Conservation (phyloP, 75 land plant genomes). For the Cunninghamia lanceolata region DNA sequence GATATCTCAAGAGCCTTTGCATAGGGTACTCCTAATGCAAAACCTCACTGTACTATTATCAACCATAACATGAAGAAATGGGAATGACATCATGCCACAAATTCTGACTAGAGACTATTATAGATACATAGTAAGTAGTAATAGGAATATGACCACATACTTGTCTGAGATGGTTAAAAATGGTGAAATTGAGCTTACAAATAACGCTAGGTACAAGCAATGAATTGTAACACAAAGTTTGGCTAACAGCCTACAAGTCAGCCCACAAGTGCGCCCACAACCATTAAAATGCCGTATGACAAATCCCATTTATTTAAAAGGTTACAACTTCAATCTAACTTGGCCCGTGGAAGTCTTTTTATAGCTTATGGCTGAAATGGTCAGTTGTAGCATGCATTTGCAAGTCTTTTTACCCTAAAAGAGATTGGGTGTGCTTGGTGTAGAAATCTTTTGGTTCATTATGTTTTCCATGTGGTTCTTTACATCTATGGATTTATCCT, state of each 20-base stretch:
- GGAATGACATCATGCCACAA: not conserved
- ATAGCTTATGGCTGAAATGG: not conserved
- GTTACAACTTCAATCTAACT: no score
- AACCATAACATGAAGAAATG: not conserved
- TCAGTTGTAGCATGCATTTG: not conserved
- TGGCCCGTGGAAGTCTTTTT: no score
- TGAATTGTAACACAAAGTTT: not conserved
- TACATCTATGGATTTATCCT: not conserved
- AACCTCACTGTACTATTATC: not conserved
- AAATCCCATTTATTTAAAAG: not conserved
- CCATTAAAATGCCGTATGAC: not conserved
- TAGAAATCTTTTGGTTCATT: not conserved
- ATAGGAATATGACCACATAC: no score
- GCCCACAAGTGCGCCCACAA: not conserved
- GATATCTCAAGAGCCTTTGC: not conserved
- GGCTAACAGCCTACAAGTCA: not conserved
- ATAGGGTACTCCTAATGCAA: not conserved
- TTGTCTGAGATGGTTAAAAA: no score
- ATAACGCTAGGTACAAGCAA: not conserved
- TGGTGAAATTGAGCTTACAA: not conserved
- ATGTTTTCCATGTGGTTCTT: not conserved
- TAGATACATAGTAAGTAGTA: no score
- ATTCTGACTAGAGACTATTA: not conserved
- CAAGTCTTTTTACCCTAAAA: not conserved
- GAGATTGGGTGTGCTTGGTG: not conserved